Percentiles rank a stretch among this genome's conserved stretches.
phyloP scores from a whole-genome alignment of 805 yeast genomes.

The Blastobotrys peoriensis region DNA sequence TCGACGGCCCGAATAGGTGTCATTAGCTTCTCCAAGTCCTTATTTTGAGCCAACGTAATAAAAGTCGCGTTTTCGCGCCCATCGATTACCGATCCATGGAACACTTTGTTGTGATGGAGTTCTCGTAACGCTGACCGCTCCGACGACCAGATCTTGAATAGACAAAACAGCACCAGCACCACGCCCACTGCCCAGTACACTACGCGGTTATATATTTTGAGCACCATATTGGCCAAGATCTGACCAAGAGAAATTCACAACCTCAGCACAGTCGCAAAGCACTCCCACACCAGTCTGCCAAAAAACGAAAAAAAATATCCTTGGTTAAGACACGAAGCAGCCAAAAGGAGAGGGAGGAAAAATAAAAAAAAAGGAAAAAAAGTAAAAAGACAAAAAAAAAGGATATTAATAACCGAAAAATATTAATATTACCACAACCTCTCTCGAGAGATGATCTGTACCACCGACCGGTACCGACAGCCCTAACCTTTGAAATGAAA shows the following conservation, averaged over 20 bases:
- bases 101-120: neutral
- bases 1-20: conserved; percentile 59
- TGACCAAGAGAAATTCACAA: too few species aligned
- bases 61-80: conserved; percentile 49
- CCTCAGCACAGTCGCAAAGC: too few species aligned
- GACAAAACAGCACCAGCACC: neutral
- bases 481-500: too few species aligned
- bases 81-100: conserved; percentile 1
- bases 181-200: conserved; percentile 8
- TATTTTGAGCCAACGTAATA: conserved; percentile 64
- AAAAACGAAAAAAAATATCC: too few species aligned
- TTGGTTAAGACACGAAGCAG: too few species aligned
- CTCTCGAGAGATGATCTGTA: too few species aligned
- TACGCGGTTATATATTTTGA: conserved; percentile 3
- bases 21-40: conserved; percentile 51
- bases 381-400: too few species aligned
- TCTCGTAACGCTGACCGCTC: conserved; percentile 3
- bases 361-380: neutral
- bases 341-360: neutral
- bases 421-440: too few species aligned
- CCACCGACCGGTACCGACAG: too few species aligned
- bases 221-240: conserved; percentile 1
- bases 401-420: too few species aligned
- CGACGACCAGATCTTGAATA: conserved; percentile 4
- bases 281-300: too few species aligned